Evolutionary conservation across 1,139 yeast genomes (phyloP).

Genomic region (Kodamaea anthophila): DNA sequence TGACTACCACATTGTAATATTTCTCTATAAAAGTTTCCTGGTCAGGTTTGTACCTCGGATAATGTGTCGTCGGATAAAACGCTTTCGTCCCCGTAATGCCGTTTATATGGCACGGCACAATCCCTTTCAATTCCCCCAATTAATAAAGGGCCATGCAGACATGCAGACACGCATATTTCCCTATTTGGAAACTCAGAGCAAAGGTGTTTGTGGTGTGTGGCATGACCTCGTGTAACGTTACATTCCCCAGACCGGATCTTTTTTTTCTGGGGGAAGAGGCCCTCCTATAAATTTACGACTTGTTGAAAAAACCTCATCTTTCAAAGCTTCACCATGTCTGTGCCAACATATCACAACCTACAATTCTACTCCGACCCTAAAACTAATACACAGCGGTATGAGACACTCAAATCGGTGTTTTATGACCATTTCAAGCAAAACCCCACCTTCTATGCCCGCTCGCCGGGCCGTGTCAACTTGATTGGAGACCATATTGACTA

Average conservation of each 20-base stretch:
- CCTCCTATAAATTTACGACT: no score
- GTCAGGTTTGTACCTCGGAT: no score
- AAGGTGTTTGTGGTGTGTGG: no score
- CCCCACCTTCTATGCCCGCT: slow-evolving; percentile 2
- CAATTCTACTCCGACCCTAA: slow-evolving; percentile 1
- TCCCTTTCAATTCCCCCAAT: no score
- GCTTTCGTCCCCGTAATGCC: no score
- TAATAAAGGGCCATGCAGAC: background rate
- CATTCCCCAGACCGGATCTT: background rate
- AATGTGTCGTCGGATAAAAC: no score
- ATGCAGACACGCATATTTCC: slow-evolving; percentile 2
- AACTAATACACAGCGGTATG: background rate
- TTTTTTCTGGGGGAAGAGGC: no score
- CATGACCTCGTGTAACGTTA: slow-evolving; percentile 2
- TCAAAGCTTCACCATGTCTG: slow-evolving; percentile 1
- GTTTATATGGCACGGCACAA: no score
- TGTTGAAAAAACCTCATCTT: no score
- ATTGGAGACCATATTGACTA: slow-evolving; percentile 4
- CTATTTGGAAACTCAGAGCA: background rate
- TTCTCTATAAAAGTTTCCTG: no score
- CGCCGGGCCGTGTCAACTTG: slow-evolving; percentile 3
- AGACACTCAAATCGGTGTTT: background rate
- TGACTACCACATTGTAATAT: no score
- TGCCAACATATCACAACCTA: slow-evolving; percentile 1
- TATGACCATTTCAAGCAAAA: background rate